A percentile compares a stretch with the other conserved stretches of the same genome.
Evolutionary conservation across 148 eudicot genomes (phyloP).

Genomic region (Rhododendron vialii): DNA sequence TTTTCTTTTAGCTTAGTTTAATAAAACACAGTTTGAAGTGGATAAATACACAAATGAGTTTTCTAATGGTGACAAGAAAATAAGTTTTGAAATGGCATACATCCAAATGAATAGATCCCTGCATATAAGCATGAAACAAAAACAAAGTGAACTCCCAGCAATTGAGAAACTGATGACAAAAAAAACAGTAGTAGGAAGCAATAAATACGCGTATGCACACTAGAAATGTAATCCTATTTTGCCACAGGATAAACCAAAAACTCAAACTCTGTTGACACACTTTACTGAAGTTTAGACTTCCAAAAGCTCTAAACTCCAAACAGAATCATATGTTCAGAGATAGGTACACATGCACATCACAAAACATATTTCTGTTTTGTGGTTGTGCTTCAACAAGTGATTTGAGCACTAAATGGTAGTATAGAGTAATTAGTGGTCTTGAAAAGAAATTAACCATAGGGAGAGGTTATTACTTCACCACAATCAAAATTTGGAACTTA

Average conservation of each 20-base stretch:
- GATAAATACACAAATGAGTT: neutral
- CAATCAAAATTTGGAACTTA: conserved; percentile 7
- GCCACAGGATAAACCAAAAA: neutral
- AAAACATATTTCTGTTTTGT: neutral
- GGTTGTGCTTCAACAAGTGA: neutral
- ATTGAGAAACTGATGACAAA: neutral
- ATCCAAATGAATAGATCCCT: neutral
- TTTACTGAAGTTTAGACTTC: neutral
- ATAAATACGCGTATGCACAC: neutral
- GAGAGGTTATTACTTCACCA: neutral
- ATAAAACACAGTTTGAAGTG: neutral
- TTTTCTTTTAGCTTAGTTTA: neutral
- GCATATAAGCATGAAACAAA: neutral
- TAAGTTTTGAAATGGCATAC: neutral
- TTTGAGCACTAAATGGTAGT: neutral
- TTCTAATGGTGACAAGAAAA: neutral
- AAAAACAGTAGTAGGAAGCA: neutral
- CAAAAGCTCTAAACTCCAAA: neutral
- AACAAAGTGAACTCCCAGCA: neutral
- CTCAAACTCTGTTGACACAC: neutral
- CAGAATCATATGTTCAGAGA: no score
- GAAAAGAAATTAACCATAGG: neutral
- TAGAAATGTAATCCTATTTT: neutral
- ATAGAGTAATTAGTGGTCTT: neutral
- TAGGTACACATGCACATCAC: neutral